Base-by-base conservation (phyloP, 2,329 filamentous ascomycete species). In the Xylariaceae sp. region DNA sequence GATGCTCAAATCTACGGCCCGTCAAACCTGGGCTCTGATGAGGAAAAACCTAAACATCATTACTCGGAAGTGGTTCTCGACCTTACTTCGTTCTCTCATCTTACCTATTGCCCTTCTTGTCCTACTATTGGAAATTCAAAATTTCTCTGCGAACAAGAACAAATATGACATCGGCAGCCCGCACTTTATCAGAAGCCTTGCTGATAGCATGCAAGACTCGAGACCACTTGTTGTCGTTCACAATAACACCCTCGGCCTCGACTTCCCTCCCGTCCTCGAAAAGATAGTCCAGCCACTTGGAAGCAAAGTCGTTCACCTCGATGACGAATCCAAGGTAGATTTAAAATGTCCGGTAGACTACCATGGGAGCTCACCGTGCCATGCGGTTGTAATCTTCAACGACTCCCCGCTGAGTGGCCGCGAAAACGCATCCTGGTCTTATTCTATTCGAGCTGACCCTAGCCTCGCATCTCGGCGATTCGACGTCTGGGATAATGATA, bases 381-480 rank as follows among this genome's bases (percentile, higher is more conserved):
- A 81, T 57, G 86, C 79, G 7, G 87, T 84, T 3, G 78, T 83
- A 3, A 73, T 82, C 7, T 90, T 94, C 60, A 69, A 81, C 42
- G 80, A 81, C 2, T 87, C 84, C 2, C 83, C 85, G 0, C 70
- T 64, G 0, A 79, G 87, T 59, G 81, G 33, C 13, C 18, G 16
- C 4, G 26, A 15, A 13, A 39, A 43, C 3, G 55, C 52, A 4
- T 44, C 51, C 9, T 89, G 86, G 86, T 88, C 88, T 61, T 89
- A 89, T 57, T 85, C 83, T 0, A 66, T 89, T 13, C 68, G 83
- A 40, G 78, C 78, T 2, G 85, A 89, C 56, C 78, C 74, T 41
- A 52, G 3, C 69, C 73, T 1, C 68, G 86, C 34, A 75, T 76
- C 12, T 55, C 55, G 8, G 68, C 67, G 32, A 76, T 87, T 52